Percentiles rank a stretch among this genome's conserved stretches.
These are phyloP conservation scores for Paramecium primaurelia DNA, from an alignment of 73 alveolate genomes.

Conservation along the genomic window DNA sequence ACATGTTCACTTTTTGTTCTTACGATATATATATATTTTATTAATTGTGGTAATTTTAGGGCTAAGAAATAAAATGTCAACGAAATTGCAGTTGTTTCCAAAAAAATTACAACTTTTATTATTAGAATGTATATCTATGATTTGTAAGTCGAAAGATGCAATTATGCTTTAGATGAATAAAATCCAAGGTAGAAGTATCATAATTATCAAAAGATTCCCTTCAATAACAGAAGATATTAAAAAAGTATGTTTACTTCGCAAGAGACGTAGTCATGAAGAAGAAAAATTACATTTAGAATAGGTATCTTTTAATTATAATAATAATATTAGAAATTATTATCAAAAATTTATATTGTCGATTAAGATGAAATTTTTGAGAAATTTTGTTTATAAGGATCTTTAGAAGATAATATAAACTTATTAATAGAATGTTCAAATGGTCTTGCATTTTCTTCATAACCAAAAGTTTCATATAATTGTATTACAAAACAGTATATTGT, in stretches of 20 bases:
- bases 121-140: slow-evolving; percentile 2
- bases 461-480: not conserved
- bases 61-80: not conserved
- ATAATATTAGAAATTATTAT: slow-evolving; percentile 26
- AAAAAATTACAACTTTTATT: not conserved
- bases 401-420: not conserved
- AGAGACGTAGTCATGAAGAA: slow-evolving; percentile 30
- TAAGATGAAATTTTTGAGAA: slow-evolving; percentile 23
- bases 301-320: not conserved
- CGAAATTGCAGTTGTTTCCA: not conserved
- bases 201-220: not conserved
- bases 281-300: slow-evolving; percentile 5
- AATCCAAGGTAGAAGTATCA: not conserved
- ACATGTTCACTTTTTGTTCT: not conserved
- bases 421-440: slow-evolving; percentile 46
- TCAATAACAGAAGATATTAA: not conserved
- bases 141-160: not conserved
- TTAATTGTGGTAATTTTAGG: slow-evolving; percentile 52
- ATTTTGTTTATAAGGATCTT: not conserved
- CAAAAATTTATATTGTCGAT: not conserved
- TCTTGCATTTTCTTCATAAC: slow-evolving; percentile 28
- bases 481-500: not conserved
- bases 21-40: not conserved
- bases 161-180: slow-evolving; percentile 2
- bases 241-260: not conserved